A percentile compares a stretch with the other conserved stretches of the same genome.
Evolutionary conservation across 257 asterid genomes (phyloP).

Genomic region (Solanum rostratum): DNA sequence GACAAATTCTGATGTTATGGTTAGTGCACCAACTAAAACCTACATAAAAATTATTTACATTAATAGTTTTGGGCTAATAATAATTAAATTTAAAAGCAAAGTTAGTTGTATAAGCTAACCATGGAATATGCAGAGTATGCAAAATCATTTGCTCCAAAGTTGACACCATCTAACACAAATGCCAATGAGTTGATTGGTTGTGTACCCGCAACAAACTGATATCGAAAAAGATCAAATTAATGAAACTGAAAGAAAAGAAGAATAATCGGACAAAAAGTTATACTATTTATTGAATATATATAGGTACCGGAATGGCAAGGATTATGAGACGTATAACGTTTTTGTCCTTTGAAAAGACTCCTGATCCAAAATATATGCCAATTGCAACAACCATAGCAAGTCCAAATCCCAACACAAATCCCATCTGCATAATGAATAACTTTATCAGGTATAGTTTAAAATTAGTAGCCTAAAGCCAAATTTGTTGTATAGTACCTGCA

Average conservation of each 20-base stretch:
- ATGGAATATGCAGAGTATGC: slow-evolving; percentile 90
- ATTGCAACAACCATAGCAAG: slow-evolving; percentile 62
- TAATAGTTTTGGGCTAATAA: not conserved
- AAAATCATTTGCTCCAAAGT: slow-evolving; percentile 85
- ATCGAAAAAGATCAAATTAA: not conserved
- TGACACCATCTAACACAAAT: slow-evolving; percentile 82
- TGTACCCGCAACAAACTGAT: slow-evolving; percentile 87
- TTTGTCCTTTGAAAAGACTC: slow-evolving; percentile 68
- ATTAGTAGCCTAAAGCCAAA: not conserved
- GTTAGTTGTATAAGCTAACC: slow-evolving; percentile 21
- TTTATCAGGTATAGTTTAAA: not conserved
- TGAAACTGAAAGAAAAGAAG: not conserved
- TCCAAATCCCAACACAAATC: slow-evolving; percentile 70
- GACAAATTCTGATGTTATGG: slow-evolving; percentile 59
- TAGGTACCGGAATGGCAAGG: slow-evolving; percentile 80
- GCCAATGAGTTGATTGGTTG: slow-evolving; percentile 85
- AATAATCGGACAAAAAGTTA: not conserved
- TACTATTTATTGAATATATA: not conserved
- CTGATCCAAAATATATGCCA: slow-evolving; percentile 72
- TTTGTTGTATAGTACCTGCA: slow-evolving; percentile 40
- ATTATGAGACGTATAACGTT: slow-evolving; percentile 45
- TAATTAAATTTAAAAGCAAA: not conserved
- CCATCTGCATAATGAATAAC: slow-evolving; percentile 45
- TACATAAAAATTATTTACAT: slow-evolving; percentile 3
- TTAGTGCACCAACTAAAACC: slow-evolving; percentile 56